Conservation (phyloP, 2,329 filamentous ascomycete species). For the Scortechinia acanthostroma region DNA sequence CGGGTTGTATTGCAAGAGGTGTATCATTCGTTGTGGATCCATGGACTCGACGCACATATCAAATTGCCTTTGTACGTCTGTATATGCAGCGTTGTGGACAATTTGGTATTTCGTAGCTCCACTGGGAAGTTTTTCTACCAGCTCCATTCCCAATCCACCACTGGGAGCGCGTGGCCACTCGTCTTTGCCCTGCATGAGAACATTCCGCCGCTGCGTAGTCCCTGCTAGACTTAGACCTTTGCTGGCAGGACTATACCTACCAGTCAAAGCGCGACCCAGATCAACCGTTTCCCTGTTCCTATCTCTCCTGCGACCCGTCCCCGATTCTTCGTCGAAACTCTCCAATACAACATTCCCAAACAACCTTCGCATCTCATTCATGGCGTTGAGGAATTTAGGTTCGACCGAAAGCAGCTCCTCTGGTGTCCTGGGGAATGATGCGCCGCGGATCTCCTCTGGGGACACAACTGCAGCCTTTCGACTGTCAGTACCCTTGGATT, state of each 20-base stretch:
- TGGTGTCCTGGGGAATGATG: constrained; percentile 30
- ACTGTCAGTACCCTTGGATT: constrained; percentile 10
- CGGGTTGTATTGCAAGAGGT: constrained; percentile 1
- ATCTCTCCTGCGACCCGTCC: constrained; percentile 29
- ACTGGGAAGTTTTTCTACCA: constrained; percentile 15
- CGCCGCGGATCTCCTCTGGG: not conserved
- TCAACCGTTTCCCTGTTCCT: constrained; percentile 30
- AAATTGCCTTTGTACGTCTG: not conserved
- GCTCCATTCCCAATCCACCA: not conserved
- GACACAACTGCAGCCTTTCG: constrained; percentile 7
- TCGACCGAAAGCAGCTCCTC: constrained; percentile 52
- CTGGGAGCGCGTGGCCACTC: constrained; percentile 55
- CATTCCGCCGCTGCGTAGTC: constrained; percentile 52
- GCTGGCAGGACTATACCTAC: constrained; percentile 35
- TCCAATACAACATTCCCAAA: constrained; percentile 63
- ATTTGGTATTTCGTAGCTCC: not conserved
- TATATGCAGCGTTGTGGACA: not conserved
- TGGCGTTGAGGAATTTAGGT: not conserved
- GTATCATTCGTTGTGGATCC: not conserved
- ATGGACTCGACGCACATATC: constrained; percentile 1
- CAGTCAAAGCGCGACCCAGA: constrained; percentile 18
- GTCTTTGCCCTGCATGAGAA: constrained; percentile 65
- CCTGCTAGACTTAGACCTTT: constrained; percentile 39
- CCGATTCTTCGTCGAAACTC: constrained; percentile 36
- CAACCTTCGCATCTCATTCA: constrained; percentile 32